Base-by-base conservation (phyloP, 495 filamentous ascomycete species). In the Penicillium parvum region DNA sequence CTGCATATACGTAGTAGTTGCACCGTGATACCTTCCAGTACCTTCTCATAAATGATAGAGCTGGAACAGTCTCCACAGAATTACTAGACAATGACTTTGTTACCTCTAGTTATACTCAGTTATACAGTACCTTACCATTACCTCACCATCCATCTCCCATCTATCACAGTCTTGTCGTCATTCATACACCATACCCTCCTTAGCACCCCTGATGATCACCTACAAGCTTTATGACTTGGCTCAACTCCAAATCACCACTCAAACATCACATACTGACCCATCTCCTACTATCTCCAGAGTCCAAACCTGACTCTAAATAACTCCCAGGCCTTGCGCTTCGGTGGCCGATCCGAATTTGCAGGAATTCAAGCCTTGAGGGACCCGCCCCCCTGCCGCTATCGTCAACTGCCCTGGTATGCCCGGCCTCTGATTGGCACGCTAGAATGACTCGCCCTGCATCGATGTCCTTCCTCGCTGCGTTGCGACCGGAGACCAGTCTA, bases 371-470 rank as follows among this genome's bases (percentile, higher is more conserved):
- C 53, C 47, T 60, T 15, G 25, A 42, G 17, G 53, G 53, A 47
- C 50, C 57, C 57, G 53, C 57, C 40, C 49, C 49, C 50, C 48
- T 47, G 49, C 53, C 50, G 53, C 53, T 55, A 46, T 60, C 53
- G 39, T 57, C 44, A 28, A 51, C 45, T 34, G 28, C 29, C 36
- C 47, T 35, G 53, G 50, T 40, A 60, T 60, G 53, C 27, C 19
- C 25, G 40, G 27, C 33, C 45, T 50, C 45, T 57, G 30, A 60
- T 60, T 60, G 53, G 57, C 39, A 55, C 50, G 42, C 35, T 49
- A 44, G 47, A 47, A 50, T 52, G 37, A 50, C 29, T 57, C 47
- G 40, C 40, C 43, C 44, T 53, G 30, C 37, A 49, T 55, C 40
- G 40, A 35, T 48, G 45, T 21, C 45, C 41, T 36, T 53, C 38